Base-by-base conservation (phyloP, 2,329 filamentous ascomycete species). In the Epichloe uncinata region DNA sequence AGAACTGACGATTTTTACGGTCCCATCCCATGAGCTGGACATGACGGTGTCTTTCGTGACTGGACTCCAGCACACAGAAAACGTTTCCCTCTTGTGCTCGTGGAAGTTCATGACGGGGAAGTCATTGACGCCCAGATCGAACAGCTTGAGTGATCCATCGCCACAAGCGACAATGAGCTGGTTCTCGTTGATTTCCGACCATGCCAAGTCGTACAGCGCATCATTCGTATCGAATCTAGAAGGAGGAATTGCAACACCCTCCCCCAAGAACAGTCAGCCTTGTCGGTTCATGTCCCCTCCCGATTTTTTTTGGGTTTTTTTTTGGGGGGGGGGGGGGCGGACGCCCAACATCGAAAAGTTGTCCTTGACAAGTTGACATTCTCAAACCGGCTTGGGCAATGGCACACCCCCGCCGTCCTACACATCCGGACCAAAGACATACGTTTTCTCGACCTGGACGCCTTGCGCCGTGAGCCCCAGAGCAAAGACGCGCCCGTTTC, bases 151-250 rank as follows among this genome's bases (percentile, higher is more conserved):
- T 49, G 87, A 91, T 50, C 93, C 93, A 69, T 98, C 93, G 55
- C 93, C 93, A 57, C 87, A 90, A 0, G 89, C 90, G 1, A 85
- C 84, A 18, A 95, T 77, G 47, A 96, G 73, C 70, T 98, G 93
- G 68, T 93, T 95, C 71, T 96, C 91, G 71, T 98, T 90, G 57
- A 88, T 80, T 71, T 98, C 93, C 16, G 89, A 95, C 89, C 93
- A 97, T 26, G 90, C 79, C 48, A 93, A 75, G 69, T 98, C 93
- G 68, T 95, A 98, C 56, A 97, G 84, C 42, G 90, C 87, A 67
- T 98, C 93, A 72, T 97, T 94, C 11, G 93, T 98, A 62, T 96
- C 91, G 71, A 91, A 98, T 63, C 86, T 91, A 57, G 45, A 46
- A 33, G n/a, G 30, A 15, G 44, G 36, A 52, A 37, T n/a, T 20